Evolutionary conservation across 75 land plant genomes (phyloP).

Genomic region (Larix kaempferi): DNA sequence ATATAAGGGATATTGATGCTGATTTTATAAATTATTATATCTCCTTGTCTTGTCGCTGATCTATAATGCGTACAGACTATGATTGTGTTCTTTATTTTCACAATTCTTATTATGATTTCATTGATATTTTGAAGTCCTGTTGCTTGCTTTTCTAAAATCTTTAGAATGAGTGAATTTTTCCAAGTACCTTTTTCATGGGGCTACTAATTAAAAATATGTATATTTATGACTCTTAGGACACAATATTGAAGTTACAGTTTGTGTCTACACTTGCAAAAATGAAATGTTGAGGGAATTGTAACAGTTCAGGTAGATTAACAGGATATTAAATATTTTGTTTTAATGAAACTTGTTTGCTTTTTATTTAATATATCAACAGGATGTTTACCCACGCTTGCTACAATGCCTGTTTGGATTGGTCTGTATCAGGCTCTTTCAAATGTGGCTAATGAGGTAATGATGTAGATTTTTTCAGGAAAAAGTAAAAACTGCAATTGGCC

Average conservation of each 20-base stretch:
- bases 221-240: not conserved
- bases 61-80: not conserved
- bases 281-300: not conserved
- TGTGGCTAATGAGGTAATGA: conserved; percentile 94
- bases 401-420: conserved; percentile 98
- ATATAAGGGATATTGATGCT: not conserved
- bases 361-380: conserved; percentile 35
- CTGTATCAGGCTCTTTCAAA: conserved; percentile 96
- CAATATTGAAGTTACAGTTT: not conserved
- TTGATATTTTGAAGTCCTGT: not conserved
- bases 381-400: conserved; percentile 95
- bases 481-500: not conserved
- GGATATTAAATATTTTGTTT: too few species aligned
- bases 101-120: not conserved
- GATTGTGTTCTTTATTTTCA: not conserved
- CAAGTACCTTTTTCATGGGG: not conserved
- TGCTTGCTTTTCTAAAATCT: not conserved
- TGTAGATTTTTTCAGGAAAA: not conserved
- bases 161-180: not conserved
- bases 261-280: not conserved
- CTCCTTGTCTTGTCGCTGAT: not conserved
- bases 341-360: too few species aligned
- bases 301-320: not conserved
- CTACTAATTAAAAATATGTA: not conserved
- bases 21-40: not conserved